phyloP scores from a whole-genome alignment of 2,329 filamentous ascomycete genomes.

The Ophiostoma montium region DNA sequence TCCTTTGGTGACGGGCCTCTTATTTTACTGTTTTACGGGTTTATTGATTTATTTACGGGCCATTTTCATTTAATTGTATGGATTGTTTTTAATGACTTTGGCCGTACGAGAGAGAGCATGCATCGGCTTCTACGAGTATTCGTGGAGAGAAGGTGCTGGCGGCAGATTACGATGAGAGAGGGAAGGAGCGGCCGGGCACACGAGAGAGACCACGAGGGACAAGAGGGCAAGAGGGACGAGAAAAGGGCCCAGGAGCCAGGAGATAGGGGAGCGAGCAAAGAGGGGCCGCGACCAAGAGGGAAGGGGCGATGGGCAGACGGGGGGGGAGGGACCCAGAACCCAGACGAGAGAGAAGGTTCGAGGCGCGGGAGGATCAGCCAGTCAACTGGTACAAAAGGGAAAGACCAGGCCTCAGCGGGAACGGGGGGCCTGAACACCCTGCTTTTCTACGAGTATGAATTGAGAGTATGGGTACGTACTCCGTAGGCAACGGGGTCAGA shows the following conservation, averaged over 20 bases:
- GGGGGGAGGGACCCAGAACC: neutral
- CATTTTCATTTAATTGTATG: neutral
- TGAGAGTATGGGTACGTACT: no score
- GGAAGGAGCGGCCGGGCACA: neutral
- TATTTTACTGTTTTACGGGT: neutral
- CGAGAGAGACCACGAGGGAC: neutral
- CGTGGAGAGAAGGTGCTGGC: neutral
- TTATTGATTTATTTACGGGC: no score
- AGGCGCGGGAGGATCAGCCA: constrained; percentile 5
- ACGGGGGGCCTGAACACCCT: neutral
- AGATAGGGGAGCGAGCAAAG: neutral
- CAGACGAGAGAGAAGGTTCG: constrained; percentile 7
- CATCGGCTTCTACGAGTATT: no score
- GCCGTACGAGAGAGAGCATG: neutral
- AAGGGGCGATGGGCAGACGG: constrained; percentile 2
- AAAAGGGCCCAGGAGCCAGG: neutral
- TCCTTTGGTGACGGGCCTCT: neutral
- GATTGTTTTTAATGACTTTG: neutral
- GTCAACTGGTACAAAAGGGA: neutral
- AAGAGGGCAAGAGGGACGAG: neutral
- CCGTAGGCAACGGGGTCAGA: neutral
- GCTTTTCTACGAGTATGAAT: no score
- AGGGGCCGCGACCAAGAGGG: neutral
- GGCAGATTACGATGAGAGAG: neutral
- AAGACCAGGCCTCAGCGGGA: neutral